These are phyloP conservation scores for Neonectria coccinea DNA, from an alignment of 2,329 filamentous ascomycete species.

Conservation along the genomic window DNA sequence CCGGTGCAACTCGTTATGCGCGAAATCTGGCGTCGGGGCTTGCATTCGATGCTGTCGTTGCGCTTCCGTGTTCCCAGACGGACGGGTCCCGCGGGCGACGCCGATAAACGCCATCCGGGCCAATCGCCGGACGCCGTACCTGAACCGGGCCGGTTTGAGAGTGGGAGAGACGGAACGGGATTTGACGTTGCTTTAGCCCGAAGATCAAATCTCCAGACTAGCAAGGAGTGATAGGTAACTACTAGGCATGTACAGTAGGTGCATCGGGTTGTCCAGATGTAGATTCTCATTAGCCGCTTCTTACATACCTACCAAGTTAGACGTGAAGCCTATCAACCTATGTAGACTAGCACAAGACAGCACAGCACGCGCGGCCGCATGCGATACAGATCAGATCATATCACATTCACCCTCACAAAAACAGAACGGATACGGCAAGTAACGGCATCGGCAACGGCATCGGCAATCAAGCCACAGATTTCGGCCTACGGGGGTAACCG, in stretches of 20 bases:
- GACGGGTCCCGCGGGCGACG: slow-evolving; percentile 36
- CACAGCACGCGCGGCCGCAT: slow-evolving; percentile 18
- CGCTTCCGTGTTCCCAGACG: slow-evolving; percentile 35
- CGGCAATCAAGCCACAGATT: background rate
- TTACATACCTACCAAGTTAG: slow-evolving; percentile 5
- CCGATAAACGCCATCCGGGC: slow-evolving; percentile 35
- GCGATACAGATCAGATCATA: slow-evolving; percentile 21
- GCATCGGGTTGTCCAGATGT: slow-evolving; percentile 4
- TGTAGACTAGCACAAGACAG: slow-evolving; percentile 17
- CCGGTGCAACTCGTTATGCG: slow-evolving; percentile 34
- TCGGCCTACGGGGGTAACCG: slow-evolving; percentile 2
- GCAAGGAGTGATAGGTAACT: slow-evolving; percentile 15
- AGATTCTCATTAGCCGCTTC: slow-evolving; percentile 19
- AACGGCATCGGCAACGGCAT: slow-evolving; percentile 3
- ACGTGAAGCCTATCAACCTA: slow-evolving; percentile 1
- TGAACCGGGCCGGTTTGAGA: slow-evolving; percentile 39
- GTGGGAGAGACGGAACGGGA: slow-evolving; percentile 19
- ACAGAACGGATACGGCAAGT: slow-evolving; percentile 2
- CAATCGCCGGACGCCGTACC: slow-evolving; percentile 32
- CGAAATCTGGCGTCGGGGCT: slow-evolving; percentile 35
- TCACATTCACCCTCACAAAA: background rate
- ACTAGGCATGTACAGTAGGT: slow-evolving; percentile 11
- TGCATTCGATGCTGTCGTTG: slow-evolving; percentile 27
- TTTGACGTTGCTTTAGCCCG: slow-evolving; percentile 9
- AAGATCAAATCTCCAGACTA: slow-evolving; percentile 18